A percentile compares a stretch with the other conserved stretches of the same genome.
phyloP scores from a whole-genome alignment of 1,284 basidiomycete species.

The Apiotrichum gamsii region DNA sequence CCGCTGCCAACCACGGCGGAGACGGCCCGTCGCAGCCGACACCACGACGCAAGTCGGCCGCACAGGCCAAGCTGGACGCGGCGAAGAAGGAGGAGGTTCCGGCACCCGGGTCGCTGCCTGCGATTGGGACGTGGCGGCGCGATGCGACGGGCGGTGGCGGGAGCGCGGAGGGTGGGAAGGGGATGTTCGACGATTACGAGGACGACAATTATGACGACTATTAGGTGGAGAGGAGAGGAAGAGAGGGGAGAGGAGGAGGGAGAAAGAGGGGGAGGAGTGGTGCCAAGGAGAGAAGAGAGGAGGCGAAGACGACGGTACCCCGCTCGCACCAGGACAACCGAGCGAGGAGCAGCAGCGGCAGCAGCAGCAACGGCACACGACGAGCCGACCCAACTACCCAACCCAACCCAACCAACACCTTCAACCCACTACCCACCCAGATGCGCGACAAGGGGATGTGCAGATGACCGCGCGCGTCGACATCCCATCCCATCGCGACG shows the following conservation, averaged over 20 bases:
- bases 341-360: background rate
- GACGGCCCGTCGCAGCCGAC: background rate
- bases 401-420: too few species aligned
- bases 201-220: conserved; percentile 42
- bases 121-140: conserved; percentile 51
- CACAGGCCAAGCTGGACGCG: conserved; percentile 1
- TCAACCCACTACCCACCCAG: too few species aligned
- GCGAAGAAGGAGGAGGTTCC: conserved; percentile 19
- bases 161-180: conserved; percentile 39
- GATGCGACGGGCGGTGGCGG: conserved; percentile 50
- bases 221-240: conserved; percentile 7
- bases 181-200: conserved; percentile 43
- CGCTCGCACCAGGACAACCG: too few species aligned
- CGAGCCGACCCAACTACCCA: too few species aligned
- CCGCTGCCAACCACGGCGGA: too few species aligned
- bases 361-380: background rate
- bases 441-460: too few species aligned
- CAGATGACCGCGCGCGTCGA: too few species aligned
- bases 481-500: too few species aligned
- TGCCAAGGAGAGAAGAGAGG: too few species aligned
- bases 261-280: too few species aligned
- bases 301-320: too few species aligned
- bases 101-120: conserved; percentile 19
- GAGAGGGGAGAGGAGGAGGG: too few species aligned
- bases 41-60: background rate